Conservation (phyloP, 257 asterid genomes). For the Solanum infundibuliforme region DNA sequence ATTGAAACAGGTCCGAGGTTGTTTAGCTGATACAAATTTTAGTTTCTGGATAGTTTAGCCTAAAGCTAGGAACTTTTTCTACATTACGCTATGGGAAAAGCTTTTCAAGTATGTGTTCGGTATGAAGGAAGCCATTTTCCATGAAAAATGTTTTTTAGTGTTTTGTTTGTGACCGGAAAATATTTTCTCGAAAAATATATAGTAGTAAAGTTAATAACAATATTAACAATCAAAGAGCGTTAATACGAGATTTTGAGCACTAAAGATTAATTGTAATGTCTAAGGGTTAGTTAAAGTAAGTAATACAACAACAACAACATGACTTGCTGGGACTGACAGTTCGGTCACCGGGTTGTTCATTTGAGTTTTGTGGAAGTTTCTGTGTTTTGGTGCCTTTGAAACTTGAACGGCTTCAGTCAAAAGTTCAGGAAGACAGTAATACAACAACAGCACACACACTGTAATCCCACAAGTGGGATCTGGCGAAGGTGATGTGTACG, state of each 20-base stretch:
- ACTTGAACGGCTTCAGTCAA: too few relatives aligned
- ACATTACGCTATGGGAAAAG: background rate
- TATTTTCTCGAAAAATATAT: background rate
- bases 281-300: background rate
- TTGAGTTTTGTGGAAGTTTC: too few relatives aligned
- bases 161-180: background rate
- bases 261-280: background rate
- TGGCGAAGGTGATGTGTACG: background rate
- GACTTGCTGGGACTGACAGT: too few relatives aligned
- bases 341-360: rapidly evolving
- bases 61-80: background rate
- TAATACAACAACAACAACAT: too few relatives aligned
- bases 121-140: background rate
- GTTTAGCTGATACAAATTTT: background rate
- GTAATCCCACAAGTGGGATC: background rate
- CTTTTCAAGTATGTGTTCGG: background rate
- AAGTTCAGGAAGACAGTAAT: too few relatives aligned
- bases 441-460: too few relatives aligned
- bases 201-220: background rate
- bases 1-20: background rate
- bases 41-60: too few relatives aligned
- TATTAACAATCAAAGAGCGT: background rate
- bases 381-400: too few relatives aligned
- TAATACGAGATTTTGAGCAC: background rate
- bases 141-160: background rate